A percentile compares a stretch with the other conserved stretches of the same genome.
Conservation (phyloP, 352 stramenopile genomes). For the Phytophthora boehmeriae region DNA sequence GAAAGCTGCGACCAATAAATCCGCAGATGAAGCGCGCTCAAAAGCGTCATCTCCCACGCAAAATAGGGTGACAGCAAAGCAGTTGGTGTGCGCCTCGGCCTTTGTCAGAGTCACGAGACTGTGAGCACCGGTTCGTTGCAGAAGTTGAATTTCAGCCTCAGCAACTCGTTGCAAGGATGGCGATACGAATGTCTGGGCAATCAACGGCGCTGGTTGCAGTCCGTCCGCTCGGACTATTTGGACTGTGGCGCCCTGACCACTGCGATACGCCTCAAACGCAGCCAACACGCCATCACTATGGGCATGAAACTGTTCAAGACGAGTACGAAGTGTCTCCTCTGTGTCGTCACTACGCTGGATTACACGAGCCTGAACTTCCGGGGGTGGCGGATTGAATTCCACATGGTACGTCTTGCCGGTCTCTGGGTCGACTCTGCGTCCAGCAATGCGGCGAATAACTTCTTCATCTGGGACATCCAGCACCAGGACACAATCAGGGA, state of each 20-base stretch:
- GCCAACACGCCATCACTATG: conserved; percentile 65
- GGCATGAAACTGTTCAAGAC: conserved; percentile 89
- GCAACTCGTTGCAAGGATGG: conserved; percentile 55
- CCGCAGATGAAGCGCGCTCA: conserved; percentile 43
- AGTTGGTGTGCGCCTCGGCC: conserved; percentile 54
- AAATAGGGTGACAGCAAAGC: conserved; percentile 69
- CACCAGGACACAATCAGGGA: conserved; percentile 89
- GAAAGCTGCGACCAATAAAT: conserved; percentile 60
- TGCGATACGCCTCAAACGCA: conserved; percentile 39
- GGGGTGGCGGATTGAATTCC: conserved; percentile 94
- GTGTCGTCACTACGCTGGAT: conserved; percentile 94
- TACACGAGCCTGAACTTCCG: conserved; percentile 63
- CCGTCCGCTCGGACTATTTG: conserved; percentile 70
- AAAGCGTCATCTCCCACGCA: conserved; percentile 54
- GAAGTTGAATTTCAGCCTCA: conserved; percentile 35
- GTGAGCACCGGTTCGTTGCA: conserved; percentile 30
- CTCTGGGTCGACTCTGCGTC: conserved; percentile 94
- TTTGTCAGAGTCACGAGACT: conserved; percentile 35
- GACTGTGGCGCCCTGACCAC: conserved; percentile 20
- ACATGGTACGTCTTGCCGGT: conserved; percentile 97
- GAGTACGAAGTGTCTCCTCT: conserved; percentile 89
- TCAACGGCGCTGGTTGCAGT: conserved; percentile 45
- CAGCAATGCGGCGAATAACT: conserved; percentile 96
- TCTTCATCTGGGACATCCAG: conserved; percentile 95
- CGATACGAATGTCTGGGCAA: conserved; percentile 51